phyloP scores from a whole-genome alignment of 1,284 basidiomycete genomes.

The Phylloboletellus chloephorus region DNA sequence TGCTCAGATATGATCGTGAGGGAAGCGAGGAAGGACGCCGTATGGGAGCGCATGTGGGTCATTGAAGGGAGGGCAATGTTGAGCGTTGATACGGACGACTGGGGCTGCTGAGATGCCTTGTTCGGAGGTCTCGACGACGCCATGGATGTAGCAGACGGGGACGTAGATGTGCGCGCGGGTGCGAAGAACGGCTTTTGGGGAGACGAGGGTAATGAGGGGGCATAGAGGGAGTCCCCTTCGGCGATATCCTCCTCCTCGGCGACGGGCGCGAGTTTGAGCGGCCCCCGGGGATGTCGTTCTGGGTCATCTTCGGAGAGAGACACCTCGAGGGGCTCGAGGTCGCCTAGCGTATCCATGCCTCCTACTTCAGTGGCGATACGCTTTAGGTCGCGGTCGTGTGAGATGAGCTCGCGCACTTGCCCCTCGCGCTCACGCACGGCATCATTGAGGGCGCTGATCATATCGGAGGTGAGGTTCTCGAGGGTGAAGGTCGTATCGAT shows the following conservation, averaged over 20 bases:
- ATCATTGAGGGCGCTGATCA: constrained; percentile 71
- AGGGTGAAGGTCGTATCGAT: constrained; percentile 57
- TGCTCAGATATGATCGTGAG: constrained; percentile 77
- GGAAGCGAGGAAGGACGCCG: constrained; percentile 65
- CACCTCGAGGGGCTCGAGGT: constrained; percentile 59
- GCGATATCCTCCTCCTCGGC: constrained; percentile 46
- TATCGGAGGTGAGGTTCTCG: constrained; percentile 67
- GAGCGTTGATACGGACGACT: constrained; percentile 30
- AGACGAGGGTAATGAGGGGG: constrained; percentile 24
- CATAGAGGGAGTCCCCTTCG: constrained; percentile 37
- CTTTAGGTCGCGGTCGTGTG: constrained; percentile 72
- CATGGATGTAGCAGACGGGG: constrained; percentile 25
- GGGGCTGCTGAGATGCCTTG: constrained; percentile 18
- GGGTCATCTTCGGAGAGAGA: constrained; percentile 36
- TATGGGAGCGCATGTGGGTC: constrained; percentile 64
- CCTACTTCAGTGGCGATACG: constrained; percentile 72
- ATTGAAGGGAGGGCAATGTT: constrained; percentile 37
- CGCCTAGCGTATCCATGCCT: constrained; percentile 65
- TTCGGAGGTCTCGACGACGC: constrained; percentile 15
- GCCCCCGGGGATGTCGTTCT: constrained; percentile 11
- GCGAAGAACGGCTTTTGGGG: constrained; percentile 27
- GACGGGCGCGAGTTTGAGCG: constrained; percentile 35
- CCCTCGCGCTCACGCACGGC: constrained; percentile 68
- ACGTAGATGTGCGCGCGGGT: constrained; percentile 2
- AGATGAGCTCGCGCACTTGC: constrained; percentile 69